A percentile compares a stretch with the other conserved stretches of the same genome.
Conservation (phyloP, 2,329 filamentous ascomycete genomes). For the Plenodomus lindquistii region DNA sequence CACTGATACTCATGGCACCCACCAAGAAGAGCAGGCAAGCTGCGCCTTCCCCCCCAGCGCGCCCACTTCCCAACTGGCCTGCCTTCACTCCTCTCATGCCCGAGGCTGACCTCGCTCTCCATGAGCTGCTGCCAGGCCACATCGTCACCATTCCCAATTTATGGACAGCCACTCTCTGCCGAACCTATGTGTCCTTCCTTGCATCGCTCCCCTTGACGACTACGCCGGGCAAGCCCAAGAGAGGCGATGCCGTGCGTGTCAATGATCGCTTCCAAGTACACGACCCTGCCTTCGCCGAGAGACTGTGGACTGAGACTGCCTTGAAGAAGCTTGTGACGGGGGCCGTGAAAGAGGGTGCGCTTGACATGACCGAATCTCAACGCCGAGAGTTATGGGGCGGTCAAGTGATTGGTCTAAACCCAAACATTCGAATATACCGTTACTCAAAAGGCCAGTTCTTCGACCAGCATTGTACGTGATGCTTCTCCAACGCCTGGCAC, state of each 20-base stretch:
- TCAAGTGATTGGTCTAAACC: constrained; percentile 79
- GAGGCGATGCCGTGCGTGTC: constrained; percentile 78
- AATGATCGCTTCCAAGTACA: constrained; percentile 88
- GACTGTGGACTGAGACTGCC: constrained; percentile 77
- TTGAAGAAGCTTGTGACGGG: constrained; percentile 62
- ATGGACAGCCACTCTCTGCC: constrained; percentile 75
- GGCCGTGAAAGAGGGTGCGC: constrained; percentile 39
- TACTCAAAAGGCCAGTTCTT: constrained; percentile 89
- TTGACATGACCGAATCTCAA: constrained; percentile 33
- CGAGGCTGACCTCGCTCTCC: constrained; percentile 64
- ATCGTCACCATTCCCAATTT: constrained; percentile 75
- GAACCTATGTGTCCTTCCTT: constrained; percentile 75
- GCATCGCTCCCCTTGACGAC: constrained; percentile 71
- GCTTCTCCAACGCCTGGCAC: not conserved
- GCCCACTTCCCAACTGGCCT: constrained; percentile 66
- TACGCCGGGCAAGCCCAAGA: constrained; percentile 77
- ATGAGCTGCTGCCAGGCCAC: constrained; percentile 63
- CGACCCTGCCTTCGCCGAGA: constrained; percentile 72
- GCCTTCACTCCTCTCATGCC: constrained; percentile 70
- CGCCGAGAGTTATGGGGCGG: constrained; percentile 69
- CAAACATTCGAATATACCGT: constrained; percentile 87
- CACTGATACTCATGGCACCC: constrained; percentile 27
- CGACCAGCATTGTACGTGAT: constrained; percentile 81
- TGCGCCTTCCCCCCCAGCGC: constrained; percentile 3
- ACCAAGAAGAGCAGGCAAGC: constrained; percentile 32